phyloP scores from a whole-genome alignment of 2,329 filamentous ascomycete genomes.

The Anthostomella pinea region DNA sequence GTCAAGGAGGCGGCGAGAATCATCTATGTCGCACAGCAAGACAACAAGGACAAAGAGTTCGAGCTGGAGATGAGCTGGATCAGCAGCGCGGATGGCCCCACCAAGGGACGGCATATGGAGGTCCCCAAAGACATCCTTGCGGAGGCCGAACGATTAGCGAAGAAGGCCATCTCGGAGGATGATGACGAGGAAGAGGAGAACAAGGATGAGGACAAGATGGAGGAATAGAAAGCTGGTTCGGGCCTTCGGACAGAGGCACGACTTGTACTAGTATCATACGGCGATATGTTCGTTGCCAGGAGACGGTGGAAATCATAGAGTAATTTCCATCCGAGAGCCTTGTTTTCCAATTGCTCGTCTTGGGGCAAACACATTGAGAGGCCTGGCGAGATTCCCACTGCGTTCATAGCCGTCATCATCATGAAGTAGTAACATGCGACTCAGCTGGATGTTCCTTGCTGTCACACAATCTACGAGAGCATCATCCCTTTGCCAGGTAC shows the following conservation, averaged over 20 bases:
- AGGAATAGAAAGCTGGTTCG: slow-evolving; percentile 63
- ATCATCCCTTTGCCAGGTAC: no score
- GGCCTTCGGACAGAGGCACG: background rate
- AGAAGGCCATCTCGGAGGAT: slow-evolving; percentile 83
- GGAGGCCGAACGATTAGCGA: slow-evolving; percentile 89
- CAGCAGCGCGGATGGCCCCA: slow-evolving; percentile 78
- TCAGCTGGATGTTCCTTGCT: no score
- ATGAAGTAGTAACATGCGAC: no score
- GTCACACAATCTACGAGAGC: no score
- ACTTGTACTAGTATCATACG: slow-evolving; percentile 21
- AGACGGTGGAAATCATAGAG: slow-evolving; percentile 20
- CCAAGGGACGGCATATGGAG: slow-evolving; percentile 88
- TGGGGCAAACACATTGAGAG: no score
- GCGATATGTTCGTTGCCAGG: slow-evolving; percentile 11
- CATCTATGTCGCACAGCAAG: slow-evolving; percentile 96
- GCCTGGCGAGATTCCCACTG: no score
- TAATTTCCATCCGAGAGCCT: slow-evolving; percentile 22
- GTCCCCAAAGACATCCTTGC: slow-evolving; percentile 88
- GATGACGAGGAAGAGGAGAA: slow-evolving; percentile 67
- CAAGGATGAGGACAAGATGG: slow-evolving; percentile 77
- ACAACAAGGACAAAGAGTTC: slow-evolving; percentile 99
- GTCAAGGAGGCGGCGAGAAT: slow-evolving; percentile 96
- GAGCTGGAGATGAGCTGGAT: slow-evolving; percentile 99
- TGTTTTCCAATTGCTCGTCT: slow-evolving; percentile 3
- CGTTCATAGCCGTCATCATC: no score